Evolutionary conservation across 2,329 filamentous ascomycete genomes (phyloP), one percentile per base, ranked within the genome.

Genomic region (Pseudonectria foliicola): DNA sequence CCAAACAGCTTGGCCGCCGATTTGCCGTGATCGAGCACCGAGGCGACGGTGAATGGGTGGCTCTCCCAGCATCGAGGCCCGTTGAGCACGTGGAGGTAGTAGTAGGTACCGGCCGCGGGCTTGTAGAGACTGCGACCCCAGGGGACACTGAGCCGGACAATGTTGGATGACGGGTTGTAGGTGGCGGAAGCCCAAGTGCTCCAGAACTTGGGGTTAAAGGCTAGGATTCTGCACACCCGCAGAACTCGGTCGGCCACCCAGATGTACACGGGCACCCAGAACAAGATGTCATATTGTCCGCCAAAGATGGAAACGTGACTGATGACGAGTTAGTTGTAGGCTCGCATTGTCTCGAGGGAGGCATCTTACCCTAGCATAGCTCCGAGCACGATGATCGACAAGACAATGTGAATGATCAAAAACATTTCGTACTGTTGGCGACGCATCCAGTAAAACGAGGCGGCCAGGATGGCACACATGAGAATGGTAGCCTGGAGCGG

Each of bases 251-350:
- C 73, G 2, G 64, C 45, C 1, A 60, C 32, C 74, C 73, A 77
- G 18, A 76, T 59, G 10, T 54, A 52, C 3, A 65, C 53, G 3
- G 68, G 68, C 0, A 67, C 55, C 64, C 69, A 77, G 33, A 73
- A 65, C 13, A 71, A 64, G 7, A 52, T 47, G 34, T 74, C 67
- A 38, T 66, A 76, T 30, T 63, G 54, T 13, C 65, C 65, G 6
- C 59, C 50, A 39, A 74, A 75, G 14, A 75, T 71, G n/a, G 73
- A 59, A 38, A 74, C 57, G 44, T 79, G 60, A 35, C 70, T 59
- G n/a, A 48, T 45, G 11, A 24, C 7, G 48, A 43, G 11, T 39
- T 27, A 46, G 42, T 43, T 33, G 2, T 24, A 11, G 10, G 13
- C 21, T 54, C 52, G 4, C 13, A 14, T 10, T n/a, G 7, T 10